These are phyloP conservation scores for Flaveria ramosissima DNA, from an alignment of 129 eudicot genomes.

Conservation along the genomic window DNA sequence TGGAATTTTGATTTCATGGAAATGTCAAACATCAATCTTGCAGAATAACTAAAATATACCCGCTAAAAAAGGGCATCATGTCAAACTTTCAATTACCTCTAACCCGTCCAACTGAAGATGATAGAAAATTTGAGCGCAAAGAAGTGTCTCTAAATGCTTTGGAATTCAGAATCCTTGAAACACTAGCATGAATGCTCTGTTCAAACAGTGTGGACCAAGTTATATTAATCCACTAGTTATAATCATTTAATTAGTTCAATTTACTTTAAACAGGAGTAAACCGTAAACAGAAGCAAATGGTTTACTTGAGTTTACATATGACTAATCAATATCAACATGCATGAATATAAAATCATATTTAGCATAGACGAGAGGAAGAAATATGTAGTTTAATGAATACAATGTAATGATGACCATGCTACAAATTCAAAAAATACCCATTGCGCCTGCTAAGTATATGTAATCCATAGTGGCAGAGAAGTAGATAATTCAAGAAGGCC, in stretches of 20 bases:
- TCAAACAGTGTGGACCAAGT: slow-evolving; percentile 7
- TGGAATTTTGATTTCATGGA: slow-evolving; percentile 17
- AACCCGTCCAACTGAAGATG: slow-evolving; percentile 30
- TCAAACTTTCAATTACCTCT: slow-evolving; percentile 37
- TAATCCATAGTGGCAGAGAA: slow-evolving; percentile 12
- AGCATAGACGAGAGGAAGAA: not conserved
- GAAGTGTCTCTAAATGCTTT: slow-evolving; percentile 34
- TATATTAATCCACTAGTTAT: slow-evolving; percentile 6
- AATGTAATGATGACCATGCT: not conserved
- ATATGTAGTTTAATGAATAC: not conserved
- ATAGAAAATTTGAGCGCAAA: slow-evolving; percentile 26
- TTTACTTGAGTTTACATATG: slow-evolving; percentile 1
- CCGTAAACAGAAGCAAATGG: not conserved
- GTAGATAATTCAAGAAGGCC: not conserved
- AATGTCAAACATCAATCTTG: not conserved
- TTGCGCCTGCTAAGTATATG: not conserved
- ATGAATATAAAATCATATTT: not conserved
- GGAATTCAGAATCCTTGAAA: slow-evolving; percentile 41
- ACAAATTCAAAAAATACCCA: not conserved
- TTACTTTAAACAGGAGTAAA: not conserved
- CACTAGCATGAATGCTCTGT: slow-evolving; percentile 52
- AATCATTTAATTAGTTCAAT: slow-evolving; percentile 7
- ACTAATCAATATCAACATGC: not conserved
- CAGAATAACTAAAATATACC: not conserved
- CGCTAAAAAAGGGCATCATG: not conserved